Conservation (phyloP, 139 green algal genomes). For the Tetradesmus obliquus region DNA sequence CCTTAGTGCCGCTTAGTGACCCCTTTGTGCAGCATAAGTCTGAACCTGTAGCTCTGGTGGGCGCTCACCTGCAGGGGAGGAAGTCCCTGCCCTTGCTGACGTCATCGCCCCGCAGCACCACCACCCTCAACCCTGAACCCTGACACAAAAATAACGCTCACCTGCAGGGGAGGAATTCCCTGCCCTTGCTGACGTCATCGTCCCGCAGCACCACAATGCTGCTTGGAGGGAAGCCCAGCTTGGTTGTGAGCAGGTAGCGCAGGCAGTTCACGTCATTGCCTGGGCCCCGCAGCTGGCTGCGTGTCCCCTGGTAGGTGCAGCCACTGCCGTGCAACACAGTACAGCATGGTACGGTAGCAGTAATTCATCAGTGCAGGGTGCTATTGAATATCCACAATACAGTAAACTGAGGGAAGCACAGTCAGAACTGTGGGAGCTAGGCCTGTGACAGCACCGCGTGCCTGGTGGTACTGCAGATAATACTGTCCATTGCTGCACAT, state of each 20-base stretch:
- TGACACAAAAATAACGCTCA: too few species aligned
- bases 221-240: neutral
- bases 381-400: neutral
- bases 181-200: conserved; percentile 3
- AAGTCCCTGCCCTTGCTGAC: neutral
- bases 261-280: conserved; percentile 34
- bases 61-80: neutral
- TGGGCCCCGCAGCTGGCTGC: neutral
- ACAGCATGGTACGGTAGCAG: neutral
- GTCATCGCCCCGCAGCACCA: conserved; percentile 15
- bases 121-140: neutral
- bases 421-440: too few species aligned
- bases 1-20: too few species aligned
- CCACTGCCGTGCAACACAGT: neutral
- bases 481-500: too few species aligned
- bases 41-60: too few species aligned
- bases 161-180: neutral
- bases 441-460: too few species aligned
- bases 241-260: neutral
- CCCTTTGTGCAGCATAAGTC: too few species aligned
- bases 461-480: too few species aligned
- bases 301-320: conserved; percentile 17
- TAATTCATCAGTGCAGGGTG: neutral
- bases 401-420: too few species aligned
- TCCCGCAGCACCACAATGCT: conserved; percentile 8